Evolutionary conservation across 495 filamentous ascomycete genomes (phyloP), one percentile per base, ranked within the genome.

Genomic region (Aspergillus panamensis): DNA sequence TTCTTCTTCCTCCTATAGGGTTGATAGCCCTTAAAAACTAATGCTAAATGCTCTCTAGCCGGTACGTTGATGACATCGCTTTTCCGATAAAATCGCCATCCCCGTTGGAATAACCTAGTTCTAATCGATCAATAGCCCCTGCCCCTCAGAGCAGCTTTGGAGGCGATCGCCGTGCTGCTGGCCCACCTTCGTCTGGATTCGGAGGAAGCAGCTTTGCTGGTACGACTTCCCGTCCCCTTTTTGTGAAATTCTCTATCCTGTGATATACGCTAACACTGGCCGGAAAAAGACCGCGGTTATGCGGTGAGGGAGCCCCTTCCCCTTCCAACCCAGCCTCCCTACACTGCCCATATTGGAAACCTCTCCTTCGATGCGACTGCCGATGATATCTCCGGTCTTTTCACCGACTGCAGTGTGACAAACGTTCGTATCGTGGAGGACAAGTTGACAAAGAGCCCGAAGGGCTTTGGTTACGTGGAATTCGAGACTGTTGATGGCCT

Each of bases 401-500:
- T 98, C 69, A 69, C 78, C 30, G 89, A 79, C 32, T 98, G 94
- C 73, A 79, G 88, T 53, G 85, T 95, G 62, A 87, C 86, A 14
- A 97, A 84, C 66, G 91, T 98, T 53, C 88, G 94, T 63, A 91
- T 98, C 61, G 94, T 97, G 58, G 92, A 96, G 74, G 94, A 98
- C 73, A 93, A 91, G 68, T 77, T 95, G 71, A 89, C 91, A 62
- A 83, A 86, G 61, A 88, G 89, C 65, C 94, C 94, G 47, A 98
- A 98, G 80, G 94, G 94, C 40, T 98, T 98, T 67, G 94, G 92
- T 43, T 98, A 98, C 73, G 92, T 95, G 49, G 95, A 97, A 67
- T 98, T 97, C 66, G 86, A 80, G 55, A 87, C 86, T 40, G 79
- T 92, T 16, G 92, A 96, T 53, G 94, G 95, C 43, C 77, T 98